Base-by-base conservation (phyloP, 2,329 filamentous ascomycete species). In the Alternaria gaisen region DNA sequence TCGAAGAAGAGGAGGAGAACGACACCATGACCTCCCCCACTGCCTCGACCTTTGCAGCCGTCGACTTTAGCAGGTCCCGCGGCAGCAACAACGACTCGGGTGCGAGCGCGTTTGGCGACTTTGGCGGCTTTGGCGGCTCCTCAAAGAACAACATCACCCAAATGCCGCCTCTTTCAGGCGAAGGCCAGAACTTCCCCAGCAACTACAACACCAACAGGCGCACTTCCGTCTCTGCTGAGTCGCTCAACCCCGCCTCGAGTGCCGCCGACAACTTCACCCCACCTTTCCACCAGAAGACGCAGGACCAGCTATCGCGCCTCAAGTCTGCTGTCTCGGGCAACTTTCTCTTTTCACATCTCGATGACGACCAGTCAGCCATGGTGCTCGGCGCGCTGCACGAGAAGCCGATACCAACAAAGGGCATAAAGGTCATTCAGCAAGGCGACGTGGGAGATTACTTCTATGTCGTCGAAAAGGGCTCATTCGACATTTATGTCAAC, bases 401-500 rank as follows among this genome's bases (percentile, higher is more conserved):
- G 81, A 98, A 98, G 80, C 91, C 92, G 7, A 96, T 98, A 72
- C 95, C 95, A 2, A 92, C 93, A 65, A 96, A 95, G 81, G 94
- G 89, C 67, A 90, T 89, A 77, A 86, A 97, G 86, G 93, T 99
- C 60, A 98, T 99, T 69, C 91, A 90, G 51, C 95, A 99, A 82
- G 95, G 95, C 56, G 95, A 98, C 74, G 90, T 94, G 0, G 95
- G 95, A 43, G 95, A 99, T 80, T 98, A 91, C 83, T 99, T 99
- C 82, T 99, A 99, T 79, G 90, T 99, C 26, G 93, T 98, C 18
- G 95, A 99, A 79, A 91, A 90, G 66, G 95, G 95, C 41, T 85
- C 85, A 22, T 98, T 98, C 73, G 93, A 97, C 72, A 90, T 98
- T 58, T 92, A 95, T 75, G 94, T 98, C 80, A 94, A 97, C 78